A percentile compares a stretch with the other conserved stretches of the same genome.
Evolutionary conservation across 106 monocot genomes (phyloP).

Genomic region (Apostasia shenzhenica): DNA sequence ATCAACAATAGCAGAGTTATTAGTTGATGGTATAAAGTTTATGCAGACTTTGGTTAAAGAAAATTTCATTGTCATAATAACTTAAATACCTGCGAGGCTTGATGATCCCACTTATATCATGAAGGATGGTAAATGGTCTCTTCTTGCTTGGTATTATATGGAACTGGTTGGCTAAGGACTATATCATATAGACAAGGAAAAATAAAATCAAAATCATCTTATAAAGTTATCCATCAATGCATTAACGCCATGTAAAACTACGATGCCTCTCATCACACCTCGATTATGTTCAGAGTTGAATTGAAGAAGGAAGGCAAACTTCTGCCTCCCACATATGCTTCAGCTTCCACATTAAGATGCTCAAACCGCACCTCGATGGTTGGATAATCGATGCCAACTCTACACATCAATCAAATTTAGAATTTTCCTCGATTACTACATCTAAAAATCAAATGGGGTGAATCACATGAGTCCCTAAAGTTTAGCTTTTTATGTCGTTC

Average conservation of each 20-base stretch:
- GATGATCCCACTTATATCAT: constrained; percentile 37
- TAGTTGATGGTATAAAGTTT: too few species aligned
- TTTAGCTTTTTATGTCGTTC: too few species aligned
- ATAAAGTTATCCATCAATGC: background rate
- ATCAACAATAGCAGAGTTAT: too few species aligned
- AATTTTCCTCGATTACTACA: too few species aligned
- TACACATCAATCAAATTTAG: background rate
- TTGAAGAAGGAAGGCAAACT: constrained; percentile 11
- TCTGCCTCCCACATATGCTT: constrained; percentile 10
- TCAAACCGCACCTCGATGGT: constrained; percentile 10
- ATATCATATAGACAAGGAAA: background rate
- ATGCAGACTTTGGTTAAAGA: too few species aligned
- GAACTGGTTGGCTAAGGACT: constrained; percentile 16
- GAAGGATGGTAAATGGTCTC: constrained; percentile 23
- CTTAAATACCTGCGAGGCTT: constrained; percentile 31
- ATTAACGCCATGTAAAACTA: background rate
- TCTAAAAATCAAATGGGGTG: too few species aligned
- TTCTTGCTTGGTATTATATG: constrained; percentile 31
- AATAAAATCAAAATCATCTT: background rate
- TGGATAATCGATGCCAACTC: constrained; percentile 8
- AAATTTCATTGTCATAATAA: too few species aligned
- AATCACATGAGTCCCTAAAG: too few species aligned
- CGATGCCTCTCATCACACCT: background rate
- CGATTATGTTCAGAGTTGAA: background rate
- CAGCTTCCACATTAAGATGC: constrained; percentile 5